Base-by-base conservation (phyloP, 768 basidiomycete genomes). In the Leucosporidium yakuticum region DNA sequence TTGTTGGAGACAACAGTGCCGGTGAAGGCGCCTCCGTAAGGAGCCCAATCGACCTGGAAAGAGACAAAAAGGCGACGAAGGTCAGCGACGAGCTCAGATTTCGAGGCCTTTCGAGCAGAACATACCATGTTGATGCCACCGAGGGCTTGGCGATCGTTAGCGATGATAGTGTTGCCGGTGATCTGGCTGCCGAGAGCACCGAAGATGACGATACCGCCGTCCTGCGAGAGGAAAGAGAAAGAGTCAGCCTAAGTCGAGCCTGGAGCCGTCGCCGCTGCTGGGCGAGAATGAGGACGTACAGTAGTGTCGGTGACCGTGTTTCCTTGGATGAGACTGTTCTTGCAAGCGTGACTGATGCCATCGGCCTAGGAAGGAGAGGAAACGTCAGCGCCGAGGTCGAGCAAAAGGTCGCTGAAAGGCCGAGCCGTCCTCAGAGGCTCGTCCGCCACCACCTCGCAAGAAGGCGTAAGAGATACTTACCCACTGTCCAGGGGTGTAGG, bases 191-290 rank as follows among this genome's bases (percentile, higher is more conserved):
- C 73, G 2, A 61, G 61, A 4, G 74, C 68, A 5, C 74, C 76
- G 59, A 77, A 77, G 58, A 77, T 67, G 60, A 76, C 76, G 57
- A 77, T 77, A 8, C 62, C 67, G 50, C 69, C 67, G 50, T 57
- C 56, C 39, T 53, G 75, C 73, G 61, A 74, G 75, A 21, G 62
- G 25, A 12, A 23, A 4, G 12, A 12, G 14, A 15, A 15, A 44
- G 6, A 15, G 39, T 44, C 39, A 44, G 39, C 39, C 8, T 8
- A 44, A 15, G 11, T 44, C 39, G 39, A 44, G 17, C 14, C 8
- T 8, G 11, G 39, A 44, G 8, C 34, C 34, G 5, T 5, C 34
- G 12, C 11, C 2, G 27, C 25, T 54, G 34, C 54, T 23, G 19
- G 29, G 61, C 4, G 31, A 53, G 50, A 32, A 62, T 15, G 2